These are phyloP conservation scores for Termitomyces sp. DNA, from an alignment of 768 basidiomycete species.

Conservation along the genomic window DNA sequence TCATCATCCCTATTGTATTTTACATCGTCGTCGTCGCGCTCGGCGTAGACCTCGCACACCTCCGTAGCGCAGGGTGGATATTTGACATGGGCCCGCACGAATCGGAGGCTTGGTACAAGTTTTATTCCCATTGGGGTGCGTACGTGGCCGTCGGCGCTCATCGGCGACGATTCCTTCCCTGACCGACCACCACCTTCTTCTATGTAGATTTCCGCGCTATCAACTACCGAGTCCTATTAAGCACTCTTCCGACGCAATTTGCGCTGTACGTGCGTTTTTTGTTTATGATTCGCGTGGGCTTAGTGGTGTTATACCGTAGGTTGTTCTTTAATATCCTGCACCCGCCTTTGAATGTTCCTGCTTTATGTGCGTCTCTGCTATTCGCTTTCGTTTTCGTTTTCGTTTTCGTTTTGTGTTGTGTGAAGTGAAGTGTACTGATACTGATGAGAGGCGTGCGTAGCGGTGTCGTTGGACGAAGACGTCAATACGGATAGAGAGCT, in stretches of 20 bases:
- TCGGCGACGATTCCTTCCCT: too few species aligned
- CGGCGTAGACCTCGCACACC: slow-evolving; percentile 46
- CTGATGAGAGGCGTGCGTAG: slow-evolving; percentile 37
- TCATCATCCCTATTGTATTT: slow-evolving; percentile 76
- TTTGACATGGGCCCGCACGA: slow-evolving; percentile 57
- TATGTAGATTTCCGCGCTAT: slow-evolving; percentile 65
- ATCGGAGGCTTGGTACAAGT: slow-evolving; percentile 70
- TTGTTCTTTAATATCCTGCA: slow-evolving; percentile 83
- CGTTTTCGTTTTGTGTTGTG: too few species aligned
- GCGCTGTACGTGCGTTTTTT: slow-evolving; percentile 83
- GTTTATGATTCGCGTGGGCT: too few species aligned
- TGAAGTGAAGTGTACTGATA: too few species aligned
- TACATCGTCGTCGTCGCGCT: slow-evolving; percentile 71
- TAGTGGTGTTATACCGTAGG: too few species aligned
- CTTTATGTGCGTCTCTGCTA: slow-evolving; percentile 50
- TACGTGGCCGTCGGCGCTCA: slow-evolving; percentile 1
- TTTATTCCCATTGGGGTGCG: slow-evolving; percentile 76
- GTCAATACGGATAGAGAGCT: slow-evolving; percentile 91
- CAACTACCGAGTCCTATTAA: slow-evolving; percentile 62
- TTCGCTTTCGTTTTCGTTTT: background rate
- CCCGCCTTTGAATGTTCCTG: slow-evolving; percentile 85
- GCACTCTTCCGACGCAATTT: slow-evolving; percentile 89
- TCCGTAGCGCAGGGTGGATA: slow-evolving; percentile 76
- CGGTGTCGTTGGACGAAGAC: slow-evolving; percentile 85
- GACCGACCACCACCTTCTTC: too few species aligned